Evolutionary conservation across 1,284 basidiomycete species (phyloP), one percentile per base, ranked within the genome.

Genomic region (Puccinia novopanici): DNA sequence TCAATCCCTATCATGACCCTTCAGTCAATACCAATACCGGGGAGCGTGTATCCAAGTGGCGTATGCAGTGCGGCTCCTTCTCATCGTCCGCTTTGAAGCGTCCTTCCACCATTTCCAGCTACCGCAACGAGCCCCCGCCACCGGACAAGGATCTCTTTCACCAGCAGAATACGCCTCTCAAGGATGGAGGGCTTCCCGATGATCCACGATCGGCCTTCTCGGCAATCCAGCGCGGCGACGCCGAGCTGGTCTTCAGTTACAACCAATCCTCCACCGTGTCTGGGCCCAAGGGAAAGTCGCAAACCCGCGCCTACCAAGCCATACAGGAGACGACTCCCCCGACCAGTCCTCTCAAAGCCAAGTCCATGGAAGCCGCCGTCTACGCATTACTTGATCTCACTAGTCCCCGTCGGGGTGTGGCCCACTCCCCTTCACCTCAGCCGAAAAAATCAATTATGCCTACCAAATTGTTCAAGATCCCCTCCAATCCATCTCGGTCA

Each of bases 1-100:
- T 30, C 52, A 79, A 79, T 34, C 77, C 77, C 2, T 79, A 79
- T 63, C 77, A 79, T 54, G 77, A 79, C 59, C 77, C 77, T 45
- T 79, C 77, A 17, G 55, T 79, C 17, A 72, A 55, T 52, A 79
- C 77, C 6, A 50, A 42, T 34, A 79, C 77, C n/a, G 50, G 42
- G 54, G 55, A 55, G n/a, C 52, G 77, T 19, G 77, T 79, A 40
- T 71, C 65, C 9, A 79, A 34, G 40, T 79, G 77, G 77, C 68
- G 77, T 27, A 34, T 61, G 30, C 22, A 37, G 10, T 68, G 65
- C 27, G 37, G 27, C 10, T 70, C 77, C 3, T 67, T 59, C 37
- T 50, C 77, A 4, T 72, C 67, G 1, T 79, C 77, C 17, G 52
- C 68, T 13, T 34, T 79, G 17, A 45, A 48, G 27, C 50, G 52